phyloP scores from a whole-genome alignment of 371 early-diverging fungal genomes.

The Lichtheimia corymbifera region DNA sequence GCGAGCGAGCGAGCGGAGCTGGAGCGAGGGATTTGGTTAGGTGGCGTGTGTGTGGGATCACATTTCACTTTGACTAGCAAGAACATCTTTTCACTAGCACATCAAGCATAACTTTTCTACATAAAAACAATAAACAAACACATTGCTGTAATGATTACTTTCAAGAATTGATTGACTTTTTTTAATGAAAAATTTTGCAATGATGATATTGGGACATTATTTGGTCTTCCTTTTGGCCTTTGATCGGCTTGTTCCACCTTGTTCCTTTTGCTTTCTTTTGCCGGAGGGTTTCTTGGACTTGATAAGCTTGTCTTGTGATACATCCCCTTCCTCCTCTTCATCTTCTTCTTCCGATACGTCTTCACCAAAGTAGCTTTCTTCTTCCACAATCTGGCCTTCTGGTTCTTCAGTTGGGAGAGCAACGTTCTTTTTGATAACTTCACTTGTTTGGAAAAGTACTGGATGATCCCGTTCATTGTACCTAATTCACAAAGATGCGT shows the following conservation, averaged over 20 bases:
- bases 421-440: constrained; percentile 33
- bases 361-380: constrained; percentile 48
- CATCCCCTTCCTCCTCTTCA: constrained; percentile 34
- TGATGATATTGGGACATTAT: too few species aligned
- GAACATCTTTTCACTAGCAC: too few species aligned
- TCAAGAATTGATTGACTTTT: too few species aligned
- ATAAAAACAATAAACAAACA: too few species aligned
- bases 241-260: neutral
- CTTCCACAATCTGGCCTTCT: constrained; percentile 74
- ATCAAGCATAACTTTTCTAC: constrained; percentile 2
- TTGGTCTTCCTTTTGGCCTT: too few species aligned
- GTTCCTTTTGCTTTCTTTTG: neutral
- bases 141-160: too few species aligned
- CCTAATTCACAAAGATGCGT: constrained; percentile 29
- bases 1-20: constrained; percentile 2
- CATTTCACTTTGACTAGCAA: too few species aligned
- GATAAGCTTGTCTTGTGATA: constrained; percentile 3
- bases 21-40: neutral
- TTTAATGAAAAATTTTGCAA: too few species aligned
- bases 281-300: neutral
- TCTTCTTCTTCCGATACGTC: constrained; percentile 64
- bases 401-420: constrained; percentile 55
- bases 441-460: constrained; percentile 57
- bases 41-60: too few species aligned
- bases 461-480: constrained; percentile 82